Percentiles rank a stretch among this genome's conserved stretches.
Evolutionary conservation across 2,329 filamentous ascomycete species (phyloP).

Genomic region (Colletotrichum gigasporum): DNA sequence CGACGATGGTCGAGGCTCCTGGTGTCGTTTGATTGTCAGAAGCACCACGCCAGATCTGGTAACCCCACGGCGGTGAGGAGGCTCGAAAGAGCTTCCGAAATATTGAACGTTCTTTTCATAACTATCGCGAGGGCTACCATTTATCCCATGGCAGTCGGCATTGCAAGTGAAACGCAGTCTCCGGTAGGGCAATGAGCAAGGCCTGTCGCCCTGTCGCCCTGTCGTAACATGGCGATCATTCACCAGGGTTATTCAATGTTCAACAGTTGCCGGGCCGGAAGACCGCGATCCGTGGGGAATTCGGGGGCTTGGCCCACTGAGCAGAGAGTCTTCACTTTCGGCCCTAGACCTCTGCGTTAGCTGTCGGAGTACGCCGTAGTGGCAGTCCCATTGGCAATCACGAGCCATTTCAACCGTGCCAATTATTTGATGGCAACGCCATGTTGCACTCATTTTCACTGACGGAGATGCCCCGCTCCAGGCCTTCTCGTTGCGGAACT

Average conservation of each 20-base stretch:
- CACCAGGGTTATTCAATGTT: background rate
- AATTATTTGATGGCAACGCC: background rate
- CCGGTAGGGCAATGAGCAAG: too few relatives aligned
- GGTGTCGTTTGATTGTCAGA: slow-evolving; percentile 40
- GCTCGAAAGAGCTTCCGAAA: background rate
- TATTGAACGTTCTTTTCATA: too few relatives aligned
- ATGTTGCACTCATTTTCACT: background rate
- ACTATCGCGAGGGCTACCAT: too few relatives aligned
- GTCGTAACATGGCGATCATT: background rate
- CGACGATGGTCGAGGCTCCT: background rate
- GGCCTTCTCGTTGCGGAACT: slow-evolving; percentile 3
- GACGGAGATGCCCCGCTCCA: background rate
- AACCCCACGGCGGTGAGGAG: background rate
- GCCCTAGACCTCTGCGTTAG: background rate
- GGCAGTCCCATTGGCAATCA: slow-evolving; percentile 1
- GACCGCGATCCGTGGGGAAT: slow-evolving; percentile 12
- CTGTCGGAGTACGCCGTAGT: slow-evolving; percentile 3
- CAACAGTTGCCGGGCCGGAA: slow-evolving; percentile 12
- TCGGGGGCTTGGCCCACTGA: slow-evolving; percentile 1
- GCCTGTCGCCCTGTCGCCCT: too few relatives aligned
- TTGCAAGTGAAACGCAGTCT: background rate
- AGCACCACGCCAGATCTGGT: slow-evolving; percentile 36
- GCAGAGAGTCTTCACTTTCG: background rate
- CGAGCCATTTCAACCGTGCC: slow-evolving; percentile 9
- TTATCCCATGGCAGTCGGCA: too few relatives aligned